These are phyloP conservation scores for Cladophialophora exuberans DNA, from an alignment of 2,329 filamentous ascomycete genomes.

Conservation along the genomic window DNA sequence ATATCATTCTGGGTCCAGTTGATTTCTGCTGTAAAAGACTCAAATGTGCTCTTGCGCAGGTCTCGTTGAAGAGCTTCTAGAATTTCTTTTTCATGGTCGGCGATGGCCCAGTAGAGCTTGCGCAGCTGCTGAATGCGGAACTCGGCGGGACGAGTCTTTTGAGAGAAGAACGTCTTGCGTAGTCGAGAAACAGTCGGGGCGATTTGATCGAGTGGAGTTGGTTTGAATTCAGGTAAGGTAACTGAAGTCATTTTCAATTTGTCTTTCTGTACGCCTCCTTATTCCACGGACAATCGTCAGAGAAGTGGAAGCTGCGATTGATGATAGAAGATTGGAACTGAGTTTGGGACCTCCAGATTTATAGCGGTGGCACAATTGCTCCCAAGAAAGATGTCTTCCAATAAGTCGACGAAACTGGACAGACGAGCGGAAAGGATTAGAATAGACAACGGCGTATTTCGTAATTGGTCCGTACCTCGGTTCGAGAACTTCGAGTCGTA, in stretches of 20 bases:
- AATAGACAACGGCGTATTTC: too few relatives aligned
- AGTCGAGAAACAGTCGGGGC: slow-evolving; percentile 61
- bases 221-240: slow-evolving; percentile 54
- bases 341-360: too few relatives aligned
- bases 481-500: too few relatives aligned
- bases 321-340: too few relatives aligned
- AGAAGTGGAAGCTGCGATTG: too few relatives aligned
- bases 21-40: slow-evolving; percentile 74
- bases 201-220: slow-evolving; percentile 70
- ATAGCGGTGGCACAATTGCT: too few relatives aligned
- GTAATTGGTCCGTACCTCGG: too few relatives aligned
- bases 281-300: too few relatives aligned
- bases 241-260: slow-evolving; percentile 36
- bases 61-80: slow-evolving; percentile 76
- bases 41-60: slow-evolving; percentile 75
- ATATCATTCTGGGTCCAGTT: slow-evolving; percentile 81
- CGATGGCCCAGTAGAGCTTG: slow-evolving; percentile 90
- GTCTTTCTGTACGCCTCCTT: neutral
- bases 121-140: slow-evolving; percentile 85
- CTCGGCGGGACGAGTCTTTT: slow-evolving; percentile 79
- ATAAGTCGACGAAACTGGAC: too few relatives aligned
- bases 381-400: too few relatives aligned
- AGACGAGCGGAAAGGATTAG: too few relatives aligned
- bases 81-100: slow-evolving; percentile 75
- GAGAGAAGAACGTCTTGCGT: slow-evolving; percentile 71